phyloP scores from a whole-genome alignment of 2,329 filamentous ascomycete species.

The Orbilia oligospora region DNA sequence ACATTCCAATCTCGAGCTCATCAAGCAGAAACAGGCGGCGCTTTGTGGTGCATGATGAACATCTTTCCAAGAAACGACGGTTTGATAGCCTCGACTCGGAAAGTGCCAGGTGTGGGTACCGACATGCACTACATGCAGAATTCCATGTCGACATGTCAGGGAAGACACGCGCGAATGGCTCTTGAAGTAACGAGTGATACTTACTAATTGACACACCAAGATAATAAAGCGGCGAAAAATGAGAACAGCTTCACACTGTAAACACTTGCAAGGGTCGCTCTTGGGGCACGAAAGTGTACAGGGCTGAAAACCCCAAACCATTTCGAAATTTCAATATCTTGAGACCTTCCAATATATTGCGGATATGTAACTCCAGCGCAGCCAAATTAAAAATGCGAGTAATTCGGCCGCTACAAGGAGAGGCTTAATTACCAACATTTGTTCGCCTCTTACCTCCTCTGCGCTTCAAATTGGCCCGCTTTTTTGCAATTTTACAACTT shows the following conservation, averaged over 20 bases:
- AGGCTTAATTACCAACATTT: neutral
- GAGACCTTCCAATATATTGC: slow-evolving; percentile 14
- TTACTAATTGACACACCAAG: neutral
- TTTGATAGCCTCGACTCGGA: slow-evolving; percentile 53
- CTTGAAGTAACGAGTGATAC: slow-evolving; percentile 8
- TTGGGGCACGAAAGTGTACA: slow-evolving; percentile 16
- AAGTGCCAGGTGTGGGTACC: slow-evolving; percentile 38
- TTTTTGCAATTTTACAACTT: slow-evolving; percentile 27
- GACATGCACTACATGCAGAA: slow-evolving; percentile 32
- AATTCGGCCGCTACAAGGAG: neutral
- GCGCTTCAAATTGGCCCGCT: neutral
- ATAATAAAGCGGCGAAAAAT: slow-evolving; percentile 18
- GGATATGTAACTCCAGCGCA: slow-evolving; percentile 1
- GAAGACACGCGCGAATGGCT: slow-evolving; percentile 41
- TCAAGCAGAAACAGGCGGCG: slow-evolving; percentile 29
- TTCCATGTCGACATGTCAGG: slow-evolving; percentile 24
- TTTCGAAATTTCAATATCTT: slow-evolving; percentile 17
- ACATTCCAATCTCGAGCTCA: slow-evolving; percentile 36
- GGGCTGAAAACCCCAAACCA: slow-evolving; percentile 34
- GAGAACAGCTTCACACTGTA: slow-evolving; percentile 10
- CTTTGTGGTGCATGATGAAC: slow-evolving; percentile 33
- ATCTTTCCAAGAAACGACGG: slow-evolving; percentile 18
- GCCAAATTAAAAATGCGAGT: neutral
- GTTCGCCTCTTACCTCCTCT: neutral
- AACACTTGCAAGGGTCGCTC: slow-evolving; percentile 34